Percentiles rank a stretch among this genome's conserved stretches.
Evolutionary conservation across 495 filamentous ascomycete species (phyloP).

Genomic region (Xylaria venustula): DNA sequence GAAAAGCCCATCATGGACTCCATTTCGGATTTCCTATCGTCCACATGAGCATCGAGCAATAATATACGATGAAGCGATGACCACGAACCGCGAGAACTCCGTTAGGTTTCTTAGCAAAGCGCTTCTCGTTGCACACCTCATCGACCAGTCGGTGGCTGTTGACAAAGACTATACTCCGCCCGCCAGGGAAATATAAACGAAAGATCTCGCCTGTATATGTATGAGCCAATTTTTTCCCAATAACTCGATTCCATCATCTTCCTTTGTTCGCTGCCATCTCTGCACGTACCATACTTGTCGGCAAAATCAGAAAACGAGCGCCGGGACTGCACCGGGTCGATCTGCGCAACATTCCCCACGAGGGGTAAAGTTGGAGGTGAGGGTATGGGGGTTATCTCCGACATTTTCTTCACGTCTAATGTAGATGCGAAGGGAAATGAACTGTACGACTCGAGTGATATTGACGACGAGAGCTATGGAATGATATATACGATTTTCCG

Average conservation of each 20-base stretch:
- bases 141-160: slow-evolving; percentile 57
- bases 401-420: slow-evolving; percentile 13
- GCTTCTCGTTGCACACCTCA: slow-evolving; percentile 66
- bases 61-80: background rate
- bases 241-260: no score
- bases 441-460: no score
- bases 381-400: slow-evolving; percentile 26
- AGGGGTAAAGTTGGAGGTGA: slow-evolving; percentile 29
- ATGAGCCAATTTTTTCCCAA: background rate
- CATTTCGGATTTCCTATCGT: slow-evolving; percentile 54
- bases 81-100: slow-evolving; percentile 19
- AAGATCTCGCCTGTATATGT: slow-evolving; percentile 27
- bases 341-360: slow-evolving; percentile 24
- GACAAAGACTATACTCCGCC: slow-evolving; percentile 33
- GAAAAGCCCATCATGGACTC: slow-evolving; percentile 66
- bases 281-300: slow-evolving; percentile 32
- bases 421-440: background rate
- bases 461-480: background rate
- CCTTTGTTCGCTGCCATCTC: background rate
- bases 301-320: slow-evolving; percentile 25
- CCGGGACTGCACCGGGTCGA: slow-evolving; percentile 23
- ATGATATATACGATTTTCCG: background rate
- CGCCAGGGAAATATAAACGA: slow-evolving; percentile 24
- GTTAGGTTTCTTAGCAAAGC: slow-evolving; percentile 58
- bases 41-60: slow-evolving; percentile 5